phyloP scores from a whole-genome alignment of 2,329 filamentous ascomycete genomes.

The Fusarium foetens region DNA sequence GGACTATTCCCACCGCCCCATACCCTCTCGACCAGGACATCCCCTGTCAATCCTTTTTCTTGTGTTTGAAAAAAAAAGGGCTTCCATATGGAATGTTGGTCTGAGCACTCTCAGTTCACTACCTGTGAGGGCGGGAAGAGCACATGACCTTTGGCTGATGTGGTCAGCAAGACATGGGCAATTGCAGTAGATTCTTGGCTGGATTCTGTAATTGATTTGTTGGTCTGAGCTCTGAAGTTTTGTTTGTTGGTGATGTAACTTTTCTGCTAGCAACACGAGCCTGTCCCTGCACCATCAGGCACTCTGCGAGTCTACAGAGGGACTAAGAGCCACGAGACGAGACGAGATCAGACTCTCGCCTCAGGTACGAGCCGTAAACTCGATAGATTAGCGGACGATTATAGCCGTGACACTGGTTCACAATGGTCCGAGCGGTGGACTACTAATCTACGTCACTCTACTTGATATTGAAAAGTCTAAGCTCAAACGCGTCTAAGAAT shows the following conservation, averaged over 20 bases:
- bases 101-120: background rate
- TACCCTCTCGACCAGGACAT: background rate
- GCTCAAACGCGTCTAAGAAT: background rate
- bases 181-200: background rate
- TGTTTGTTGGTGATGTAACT: slow-evolving; percentile 9
- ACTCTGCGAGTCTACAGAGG: background rate
- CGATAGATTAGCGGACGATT: slow-evolving; percentile 16
- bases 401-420: slow-evolving; percentile 9
- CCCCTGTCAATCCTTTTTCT: slow-evolving; percentile 9
- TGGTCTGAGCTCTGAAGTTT: slow-evolving; percentile 14
- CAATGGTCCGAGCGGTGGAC: slow-evolving; percentile 10
- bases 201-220: background rate
- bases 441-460: background rate
- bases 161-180: slow-evolving; percentile 27
- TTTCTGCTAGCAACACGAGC: background rate
- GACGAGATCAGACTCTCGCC: slow-evolving; percentile 1
- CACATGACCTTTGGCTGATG: slow-evolving; percentile 32
- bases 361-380: slow-evolving; percentile 16
- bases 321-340: background rate
- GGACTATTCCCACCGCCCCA: slow-evolving; percentile 4
- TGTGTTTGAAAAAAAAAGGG: background rate
- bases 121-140: slow-evolving; percentile 11
- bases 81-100: slow-evolving; percentile 21
- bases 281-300: background rate
- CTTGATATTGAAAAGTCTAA: background rate